Evolutionary conservation across 495 filamentous ascomycete genomes (phyloP), one percentile per base, ranked within the genome.

Genomic region (Neurospora terricola): DNA sequence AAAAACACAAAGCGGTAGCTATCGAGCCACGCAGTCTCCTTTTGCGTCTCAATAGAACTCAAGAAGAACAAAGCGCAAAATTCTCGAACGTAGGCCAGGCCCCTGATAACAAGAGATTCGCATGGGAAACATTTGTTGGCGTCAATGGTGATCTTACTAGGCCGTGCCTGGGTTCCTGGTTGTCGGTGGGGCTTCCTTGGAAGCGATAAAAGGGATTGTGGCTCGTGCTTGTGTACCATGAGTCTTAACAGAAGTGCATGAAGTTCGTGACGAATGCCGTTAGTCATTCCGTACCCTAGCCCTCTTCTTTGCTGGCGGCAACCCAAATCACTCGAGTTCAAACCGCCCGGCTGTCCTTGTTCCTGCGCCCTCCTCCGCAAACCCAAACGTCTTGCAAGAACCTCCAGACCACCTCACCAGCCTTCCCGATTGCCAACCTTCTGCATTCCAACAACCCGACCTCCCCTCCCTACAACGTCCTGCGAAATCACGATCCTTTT

Each of bases 291-390:
- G 54, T 66, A 66, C 7, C 27, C 7, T 66, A 27, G 14, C 54
- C 54, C 54, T 66, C 54, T 62, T 62, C 54, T 66, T 34, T 66
- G 54, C 54, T 74, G 70, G 70, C 62, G 62, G 71, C 71, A 71
- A 45, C 74, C 72, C 78, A 76, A 76, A 74, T 74, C 74, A 42
- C 70, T 69, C 75, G 76, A 34, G 54, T 34, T 34, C 54, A 66
- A 66, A 14, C 54, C 54, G 72, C 75, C 75, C n/a, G 70, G 70
- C 36, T 75, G 62, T 73, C 70, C 73, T 77, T 73, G 72, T 73
- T 75, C 76, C 72, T 77, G 75, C 71, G 73, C 77, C 77, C 77
- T 78, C 75, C 77, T 74, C 77, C 75, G 66, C 72, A 79, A 79
- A 54, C 21, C 21, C 45, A 34, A 78, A 75, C 77, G 75, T 77